Base-by-base conservation (phyloP, 2,329 filamentous ascomycete species). In the Sporothrix luriei region DNA sequence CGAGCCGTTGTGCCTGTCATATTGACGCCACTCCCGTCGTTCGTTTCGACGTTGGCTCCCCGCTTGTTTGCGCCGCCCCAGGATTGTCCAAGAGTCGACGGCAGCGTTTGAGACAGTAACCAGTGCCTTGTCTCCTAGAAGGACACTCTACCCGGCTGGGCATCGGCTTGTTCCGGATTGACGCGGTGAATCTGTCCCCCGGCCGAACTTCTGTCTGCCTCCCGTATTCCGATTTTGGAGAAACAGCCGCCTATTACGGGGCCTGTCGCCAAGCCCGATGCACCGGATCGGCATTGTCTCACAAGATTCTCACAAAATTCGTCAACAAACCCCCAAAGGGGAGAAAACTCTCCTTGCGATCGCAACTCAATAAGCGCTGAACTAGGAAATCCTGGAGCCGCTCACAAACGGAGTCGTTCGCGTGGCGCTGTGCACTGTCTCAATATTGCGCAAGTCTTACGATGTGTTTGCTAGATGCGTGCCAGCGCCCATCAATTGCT, bases 271-370 rank as follows among this genome's bases (percentile, higher is more conserved):
- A 19, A n/a, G 33, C 10, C 55, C 33, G 3, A 5, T n/a, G 33
- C 24, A n/a, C 55, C 16, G 55, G 55, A 61, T n/a, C 55, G 26
- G 55, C 11, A 43, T 24, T 43, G 55, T 61, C 55, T 43, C 55
- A 61, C 19, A 61, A 33, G 55, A 61, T 61, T 61, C 55, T 43
- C 55, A 61, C 19, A 61, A 33, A 33, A 61, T 61, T 43, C 55
- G 43, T 43, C 29, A 57, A n/a, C 54, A 40, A n/a, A 38, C 16
- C 14, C 24, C 13, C 24, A 19, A 59, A 52, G 24, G 49, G 21
- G n/a, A 24, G 6, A 33, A 52, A 10, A 3, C 49, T 24, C 33
- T 52, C 51, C 21, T 13, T 14, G 26, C 16, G 55, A 61, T 61
- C 55, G 33, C 10, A n/a, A 6, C 33, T n/a, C 33, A 40, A 43